Conservation (phyloP, 306 rosid genomes). For the Elaeagnus macrophylla region DNA sequence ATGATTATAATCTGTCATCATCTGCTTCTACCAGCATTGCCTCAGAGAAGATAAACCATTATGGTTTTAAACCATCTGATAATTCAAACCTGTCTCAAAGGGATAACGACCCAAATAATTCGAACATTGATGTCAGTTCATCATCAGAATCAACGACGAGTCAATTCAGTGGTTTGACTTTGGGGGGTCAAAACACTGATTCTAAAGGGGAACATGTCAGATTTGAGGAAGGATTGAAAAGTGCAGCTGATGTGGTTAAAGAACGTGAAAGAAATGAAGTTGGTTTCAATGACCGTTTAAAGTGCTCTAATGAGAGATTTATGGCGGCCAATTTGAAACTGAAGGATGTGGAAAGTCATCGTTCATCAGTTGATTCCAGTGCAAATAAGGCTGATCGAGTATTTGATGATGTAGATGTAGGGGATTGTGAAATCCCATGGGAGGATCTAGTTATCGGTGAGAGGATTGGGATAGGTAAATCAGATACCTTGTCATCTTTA, state of each 20-base stretch:
- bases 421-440: constrained; percentile 94
- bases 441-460: constrained; percentile 86
- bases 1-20: constrained; percentile 45
- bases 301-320: constrained; percentile 49
- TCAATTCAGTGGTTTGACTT: constrained; percentile 26
- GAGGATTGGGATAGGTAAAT: constrained; percentile 92
- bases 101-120: constrained; percentile 28
- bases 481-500: constrained; percentile 16
- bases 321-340: constrained; percentile 47
- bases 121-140: constrained; percentile 23
- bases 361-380: constrained; percentile 39
- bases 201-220: constrained; percentile 22
- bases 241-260: constrained; percentile 16
- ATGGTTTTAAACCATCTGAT: constrained; percentile 34
- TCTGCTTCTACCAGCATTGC: constrained; percentile 49
- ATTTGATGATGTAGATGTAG: constrained; percentile 86
- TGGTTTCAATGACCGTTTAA: constrained; percentile 41
- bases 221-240: constrained; percentile 26
- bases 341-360: constrained; percentile 54
- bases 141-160: constrained; percentile 16
- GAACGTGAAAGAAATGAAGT: constrained; percentile 30
- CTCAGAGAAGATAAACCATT: constrained; percentile 41
- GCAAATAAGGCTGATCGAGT: constrained; percentile 55
- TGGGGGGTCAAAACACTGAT: constrained; percentile 28
- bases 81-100: constrained; percentile 16